Evolutionary conservation across 2,329 filamentous ascomycete genomes (phyloP).

Genomic region (Hypoxylon sp.): DNA sequence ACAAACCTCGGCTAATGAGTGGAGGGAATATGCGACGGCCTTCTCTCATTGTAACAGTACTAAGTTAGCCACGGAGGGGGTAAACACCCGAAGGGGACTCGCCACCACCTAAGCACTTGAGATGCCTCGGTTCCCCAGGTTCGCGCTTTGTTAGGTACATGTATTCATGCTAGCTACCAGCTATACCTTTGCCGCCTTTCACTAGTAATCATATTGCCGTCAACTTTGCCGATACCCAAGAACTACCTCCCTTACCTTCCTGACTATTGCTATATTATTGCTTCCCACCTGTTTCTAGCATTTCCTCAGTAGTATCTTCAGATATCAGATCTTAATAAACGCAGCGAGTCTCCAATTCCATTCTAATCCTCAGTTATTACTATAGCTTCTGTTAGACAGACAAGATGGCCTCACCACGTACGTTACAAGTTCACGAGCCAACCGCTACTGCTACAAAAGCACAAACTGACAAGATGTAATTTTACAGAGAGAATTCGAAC

Average conservation of each 20-base stretch:
- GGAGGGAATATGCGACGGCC: background rate
- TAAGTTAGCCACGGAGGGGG: background rate
- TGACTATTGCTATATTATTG: constrained; percentile 9
- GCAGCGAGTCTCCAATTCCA: constrained; percentile 1
- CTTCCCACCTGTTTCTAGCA: constrained; percentile 6
- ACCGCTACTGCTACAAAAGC: background rate
- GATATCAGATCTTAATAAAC: background rate
- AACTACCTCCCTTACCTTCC: background rate
- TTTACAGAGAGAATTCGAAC: constrained; percentile 86
- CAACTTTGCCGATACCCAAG: constrained; percentile 24
- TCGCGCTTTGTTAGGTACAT: background rate
- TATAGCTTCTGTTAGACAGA: constrained; percentile 10
- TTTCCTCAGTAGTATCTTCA: constrained; percentile 1
- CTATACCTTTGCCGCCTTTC: background rate
- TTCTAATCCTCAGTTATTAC: constrained; percentile 2
- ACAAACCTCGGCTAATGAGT: constrained; percentile 4
- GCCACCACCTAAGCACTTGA: background rate
- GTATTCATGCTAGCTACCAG: background rate
- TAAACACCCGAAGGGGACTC: background rate
- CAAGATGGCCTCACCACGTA: constrained; percentile 53
- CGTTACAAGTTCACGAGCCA: constrained; percentile 27
- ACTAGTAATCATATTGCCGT: constrained; percentile 22
- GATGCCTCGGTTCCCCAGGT: constrained; percentile 45
- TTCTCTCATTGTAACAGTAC: background rate
- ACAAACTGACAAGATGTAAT: constrained; percentile 40